phyloP scores from a whole-genome alignment of 305 asterid genomes.

The Fraxinus baroniana region DNA sequence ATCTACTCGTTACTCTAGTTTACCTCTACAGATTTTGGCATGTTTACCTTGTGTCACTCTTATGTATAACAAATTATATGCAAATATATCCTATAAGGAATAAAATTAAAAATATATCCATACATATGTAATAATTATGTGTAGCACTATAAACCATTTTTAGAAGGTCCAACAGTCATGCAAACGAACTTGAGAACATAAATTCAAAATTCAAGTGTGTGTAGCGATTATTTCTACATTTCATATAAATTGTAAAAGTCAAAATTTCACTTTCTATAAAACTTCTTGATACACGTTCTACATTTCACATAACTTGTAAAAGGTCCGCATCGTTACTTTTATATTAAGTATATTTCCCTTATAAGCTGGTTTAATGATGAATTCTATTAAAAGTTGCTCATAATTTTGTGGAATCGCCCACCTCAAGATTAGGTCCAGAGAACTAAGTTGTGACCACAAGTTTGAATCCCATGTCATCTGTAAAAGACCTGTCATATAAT shows the following conservation, averaged over 20 bases:
- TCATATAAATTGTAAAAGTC: background rate
- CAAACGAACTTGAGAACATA: background rate
- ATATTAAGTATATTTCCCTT: background rate
- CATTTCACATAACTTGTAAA: background rate
- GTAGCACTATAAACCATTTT: background rate
- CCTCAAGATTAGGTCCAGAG: background rate
- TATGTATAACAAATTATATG: no score
- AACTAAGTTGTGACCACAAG: background rate
- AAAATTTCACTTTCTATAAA: no score
- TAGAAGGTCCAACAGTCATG: background rate
- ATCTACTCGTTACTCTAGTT: no score
- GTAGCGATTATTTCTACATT: no score
- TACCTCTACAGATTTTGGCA: background rate
- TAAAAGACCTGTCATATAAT: no score
- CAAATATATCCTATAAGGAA: background rate
- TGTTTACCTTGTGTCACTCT: background rate
- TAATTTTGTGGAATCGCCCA: background rate
- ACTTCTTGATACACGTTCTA: background rate
- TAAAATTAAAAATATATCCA: no score
- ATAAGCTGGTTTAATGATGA: background rate
- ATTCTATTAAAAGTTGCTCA: background rate
- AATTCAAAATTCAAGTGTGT: no score
- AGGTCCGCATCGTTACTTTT: background rate
- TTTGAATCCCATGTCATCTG: background rate
- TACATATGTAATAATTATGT: background rate